phyloP scores from a whole-genome alignment of 768 basidiomycete genomes.

The Tephrocybe rancida region DNA sequence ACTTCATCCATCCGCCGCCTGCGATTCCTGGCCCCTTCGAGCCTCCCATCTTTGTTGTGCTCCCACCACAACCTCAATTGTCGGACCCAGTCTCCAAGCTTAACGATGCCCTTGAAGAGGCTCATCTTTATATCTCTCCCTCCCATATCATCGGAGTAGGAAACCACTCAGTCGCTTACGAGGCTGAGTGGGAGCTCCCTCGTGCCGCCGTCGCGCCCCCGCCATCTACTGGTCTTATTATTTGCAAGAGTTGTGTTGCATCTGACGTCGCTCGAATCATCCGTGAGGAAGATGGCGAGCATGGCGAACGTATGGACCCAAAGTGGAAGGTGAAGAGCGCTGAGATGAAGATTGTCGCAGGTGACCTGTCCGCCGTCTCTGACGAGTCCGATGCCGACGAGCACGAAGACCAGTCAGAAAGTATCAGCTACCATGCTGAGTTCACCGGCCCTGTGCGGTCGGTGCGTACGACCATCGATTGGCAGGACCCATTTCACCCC shows the following conservation, averaged over 20 bases:
- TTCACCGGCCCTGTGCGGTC: neutral
- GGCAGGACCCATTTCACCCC: constrained; percentile 28
- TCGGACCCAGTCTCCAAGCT: constrained; percentile 26
- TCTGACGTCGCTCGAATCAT: constrained; percentile 18
- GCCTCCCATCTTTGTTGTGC: neutral
- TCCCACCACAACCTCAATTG: neutral
- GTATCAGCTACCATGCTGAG: too few relatives aligned
- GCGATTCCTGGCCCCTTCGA: too few relatives aligned
- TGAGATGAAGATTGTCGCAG: too few relatives aligned
- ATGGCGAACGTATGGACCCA: too few relatives aligned
- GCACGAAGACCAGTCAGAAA: too few relatives aligned
- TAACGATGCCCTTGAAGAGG: constrained; percentile 33
- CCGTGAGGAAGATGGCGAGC: too few relatives aligned
- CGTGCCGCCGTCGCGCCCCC: neutral
- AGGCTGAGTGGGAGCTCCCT: constrained; percentile 40
- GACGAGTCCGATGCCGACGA: too few relatives aligned
- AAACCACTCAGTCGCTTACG: constrained; percentile 54
- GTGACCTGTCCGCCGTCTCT: too few relatives aligned
- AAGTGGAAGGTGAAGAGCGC: too few relatives aligned
- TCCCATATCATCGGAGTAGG: constrained; percentile 39
- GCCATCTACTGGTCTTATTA: neutral
- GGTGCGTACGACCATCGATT: constrained; percentile 24
- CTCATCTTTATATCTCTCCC: constrained; percentile 53
- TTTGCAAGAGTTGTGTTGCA: constrained; percentile 42
- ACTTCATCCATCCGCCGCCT: too few relatives aligned